Conservation (phyloP, 2,329 filamentous ascomycete species). For the Dactylonectria estremocensis region DNA sequence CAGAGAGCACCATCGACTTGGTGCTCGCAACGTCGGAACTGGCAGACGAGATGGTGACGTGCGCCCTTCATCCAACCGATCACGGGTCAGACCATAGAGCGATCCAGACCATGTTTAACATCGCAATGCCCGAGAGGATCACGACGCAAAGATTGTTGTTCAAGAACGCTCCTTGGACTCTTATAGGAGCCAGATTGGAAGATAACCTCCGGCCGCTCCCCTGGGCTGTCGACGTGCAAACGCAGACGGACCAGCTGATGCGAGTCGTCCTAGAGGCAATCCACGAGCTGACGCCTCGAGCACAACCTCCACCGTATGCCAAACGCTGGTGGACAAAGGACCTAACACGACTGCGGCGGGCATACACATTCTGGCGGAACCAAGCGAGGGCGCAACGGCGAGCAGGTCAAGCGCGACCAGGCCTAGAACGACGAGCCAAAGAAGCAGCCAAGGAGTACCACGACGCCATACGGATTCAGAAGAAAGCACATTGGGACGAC, state of each 20-base stretch:
- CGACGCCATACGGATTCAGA: slow-evolving; percentile 43
- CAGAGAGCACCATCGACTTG: too few relatives aligned
- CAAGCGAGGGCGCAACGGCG: not conserved
- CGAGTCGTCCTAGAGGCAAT: too few relatives aligned
- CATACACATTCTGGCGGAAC: not conserved
- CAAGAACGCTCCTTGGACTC: too few relatives aligned
- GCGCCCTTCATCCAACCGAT: not conserved
- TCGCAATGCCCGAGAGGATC: not conserved
- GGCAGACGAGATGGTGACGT: not conserved
- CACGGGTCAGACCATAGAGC: not conserved
- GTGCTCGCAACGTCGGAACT: not conserved
- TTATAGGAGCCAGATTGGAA: too few relatives aligned
- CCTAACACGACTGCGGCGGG: not conserved
- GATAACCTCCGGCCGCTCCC: not conserved
- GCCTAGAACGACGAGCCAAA: too few relatives aligned
- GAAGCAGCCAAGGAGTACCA: slow-evolving; percentile 21
- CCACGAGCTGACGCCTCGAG: not conserved
- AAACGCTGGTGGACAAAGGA: not conserved
- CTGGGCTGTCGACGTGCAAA: not conserved
- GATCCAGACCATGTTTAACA: not conserved
- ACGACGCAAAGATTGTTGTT: too few relatives aligned
- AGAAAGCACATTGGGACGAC: slow-evolving; percentile 45
- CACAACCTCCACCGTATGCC: not conserved
- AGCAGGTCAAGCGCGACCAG: not conserved
- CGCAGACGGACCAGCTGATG: too few relatives aligned